phyloP scores from a whole-genome alignment of 2,329 filamentous ascomycete genomes.

The Achaetomium macrosporum region DNA sequence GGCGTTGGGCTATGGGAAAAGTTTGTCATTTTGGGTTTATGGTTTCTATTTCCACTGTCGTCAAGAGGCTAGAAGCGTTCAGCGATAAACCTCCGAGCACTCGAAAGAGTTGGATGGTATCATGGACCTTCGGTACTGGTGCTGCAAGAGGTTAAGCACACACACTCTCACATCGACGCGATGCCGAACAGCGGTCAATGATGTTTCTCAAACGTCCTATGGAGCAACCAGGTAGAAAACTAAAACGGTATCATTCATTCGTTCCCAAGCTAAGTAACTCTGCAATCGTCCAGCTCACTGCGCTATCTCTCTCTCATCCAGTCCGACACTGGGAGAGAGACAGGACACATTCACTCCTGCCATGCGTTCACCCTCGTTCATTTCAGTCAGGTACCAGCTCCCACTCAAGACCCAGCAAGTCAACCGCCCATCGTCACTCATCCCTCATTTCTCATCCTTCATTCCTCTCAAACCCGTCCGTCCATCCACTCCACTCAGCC shows the following conservation, averaged over 20 bases:
- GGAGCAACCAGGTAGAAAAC: neutral
- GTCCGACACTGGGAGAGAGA: neutral
- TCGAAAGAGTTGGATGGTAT: too few relatives aligned
- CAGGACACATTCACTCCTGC: neutral
- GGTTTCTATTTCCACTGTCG: too few relatives aligned
- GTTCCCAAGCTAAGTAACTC: conserved; percentile 11
- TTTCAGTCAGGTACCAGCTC: neutral
- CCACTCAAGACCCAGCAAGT: neutral
- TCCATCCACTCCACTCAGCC: too few relatives aligned
- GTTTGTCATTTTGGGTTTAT: neutral
- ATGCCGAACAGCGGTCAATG: too few relatives aligned
- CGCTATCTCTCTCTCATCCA: neutral
- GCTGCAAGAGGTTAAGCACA: too few relatives aligned
- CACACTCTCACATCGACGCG: too few relatives aligned
- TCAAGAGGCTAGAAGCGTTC: too few relatives aligned
- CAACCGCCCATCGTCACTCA: neutral
- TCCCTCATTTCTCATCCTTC: neutral
- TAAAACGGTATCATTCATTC: conserved; percentile 15
- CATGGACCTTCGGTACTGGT: too few relatives aligned
- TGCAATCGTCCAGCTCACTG: neutral
- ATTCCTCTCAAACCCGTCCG: neutral
- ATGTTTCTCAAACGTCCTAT: too few relatives aligned
- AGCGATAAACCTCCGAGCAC: too few relatives aligned
- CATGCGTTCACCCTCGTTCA: neutral
- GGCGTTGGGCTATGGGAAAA: conserved; percentile 1